phyloP scores from a whole-genome alignment of 352 stramenopile species.

The Phytophthora idaei region DNA sequence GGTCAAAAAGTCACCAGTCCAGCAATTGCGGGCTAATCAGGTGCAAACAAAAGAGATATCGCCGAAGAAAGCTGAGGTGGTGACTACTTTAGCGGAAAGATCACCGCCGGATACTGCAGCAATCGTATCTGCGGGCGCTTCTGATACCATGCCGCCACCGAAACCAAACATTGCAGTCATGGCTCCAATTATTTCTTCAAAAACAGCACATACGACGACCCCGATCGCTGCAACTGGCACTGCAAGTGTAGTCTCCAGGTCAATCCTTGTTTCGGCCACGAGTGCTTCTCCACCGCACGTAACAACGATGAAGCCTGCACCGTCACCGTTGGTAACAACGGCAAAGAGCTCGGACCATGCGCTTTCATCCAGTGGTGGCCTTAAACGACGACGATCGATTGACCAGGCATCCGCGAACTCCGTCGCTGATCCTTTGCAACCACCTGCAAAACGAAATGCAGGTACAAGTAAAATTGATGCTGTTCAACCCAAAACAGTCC shows the following conservation, averaged over 20 bases:
- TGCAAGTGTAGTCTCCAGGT: neutral
- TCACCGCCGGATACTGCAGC: neutral
- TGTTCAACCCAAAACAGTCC: neutral
- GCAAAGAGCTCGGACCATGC: neutral
- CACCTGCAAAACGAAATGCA: conserved; percentile 4
- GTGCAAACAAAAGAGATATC: neutral
- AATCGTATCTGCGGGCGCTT: neutral
- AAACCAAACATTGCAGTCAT: neutral
- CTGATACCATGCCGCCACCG: neutral
- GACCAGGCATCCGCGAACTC: neutral
- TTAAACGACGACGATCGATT: conserved; percentile 23
- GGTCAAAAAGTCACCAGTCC: neutral
- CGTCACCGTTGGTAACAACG: neutral
- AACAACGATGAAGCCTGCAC: conserved; percentile 2
- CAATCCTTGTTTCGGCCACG: neutral
- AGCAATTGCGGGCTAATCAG: neutral
- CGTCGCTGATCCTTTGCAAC: conserved; percentile 2
- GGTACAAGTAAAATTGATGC: neutral
- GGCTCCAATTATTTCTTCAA: neutral
- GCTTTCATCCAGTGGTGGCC: neutral
- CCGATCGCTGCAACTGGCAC: neutral
- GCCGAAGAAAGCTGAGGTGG: neutral
- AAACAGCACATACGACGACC: neutral
- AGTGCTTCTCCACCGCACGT: neutral
- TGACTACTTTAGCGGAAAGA: neutral